phyloP scores from a whole-genome alignment of 805 yeast species.

The Candida boidinii region DNA sequence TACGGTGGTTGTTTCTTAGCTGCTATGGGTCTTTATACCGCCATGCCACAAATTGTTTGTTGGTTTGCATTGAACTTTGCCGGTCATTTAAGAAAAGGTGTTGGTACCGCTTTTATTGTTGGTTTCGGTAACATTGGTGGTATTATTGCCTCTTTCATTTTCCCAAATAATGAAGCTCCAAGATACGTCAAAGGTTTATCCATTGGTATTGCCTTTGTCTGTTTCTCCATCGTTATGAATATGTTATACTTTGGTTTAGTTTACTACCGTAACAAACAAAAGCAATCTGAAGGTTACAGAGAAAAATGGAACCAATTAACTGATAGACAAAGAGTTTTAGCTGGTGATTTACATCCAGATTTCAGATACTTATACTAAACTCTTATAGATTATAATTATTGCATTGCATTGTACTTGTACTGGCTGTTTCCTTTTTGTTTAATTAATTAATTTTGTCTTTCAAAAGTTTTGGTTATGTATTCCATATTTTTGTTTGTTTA shows the following conservation, averaged over 20 bases:
- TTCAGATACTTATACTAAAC: slow-evolving; percentile 39
- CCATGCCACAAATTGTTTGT: slow-evolving; percentile 64
- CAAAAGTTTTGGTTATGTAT: too few species aligned
- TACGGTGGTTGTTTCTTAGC: slow-evolving; percentile 59
- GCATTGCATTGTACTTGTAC: too few species aligned
- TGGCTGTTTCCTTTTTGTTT: too few species aligned
- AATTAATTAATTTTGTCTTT: too few species aligned
- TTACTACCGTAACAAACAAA: slow-evolving; percentile 25
- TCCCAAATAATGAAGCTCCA: slow-evolving; percentile 43
- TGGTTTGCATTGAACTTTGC: slow-evolving; percentile 50
- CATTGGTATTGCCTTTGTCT: slow-evolving; percentile 38
- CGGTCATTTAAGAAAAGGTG: slow-evolving; percentile 35
- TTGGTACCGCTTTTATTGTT: slow-evolving; percentile 39
- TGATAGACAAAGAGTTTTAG: slow-evolving; percentile 22
- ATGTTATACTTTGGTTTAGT: slow-evolving; percentile 24
- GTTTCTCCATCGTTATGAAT: slow-evolving; percentile 30
- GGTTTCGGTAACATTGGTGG: slow-evolving; percentile 53
- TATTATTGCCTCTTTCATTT: slow-evolving; percentile 43
- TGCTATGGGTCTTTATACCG: slow-evolving; percentile 50
- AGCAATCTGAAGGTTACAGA: slow-evolving; percentile 22
- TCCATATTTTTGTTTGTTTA: too few species aligned
- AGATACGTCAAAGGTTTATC: slow-evolving; percentile 42
- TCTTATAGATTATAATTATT: neutral
- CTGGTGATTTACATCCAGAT: slow-evolving; percentile 32
- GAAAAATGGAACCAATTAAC: slow-evolving; percentile 20